These are phyloP conservation scores for Solanum chilense DNA, from an alignment of 257 asterid genomes.

Conservation along the genomic window DNA sequence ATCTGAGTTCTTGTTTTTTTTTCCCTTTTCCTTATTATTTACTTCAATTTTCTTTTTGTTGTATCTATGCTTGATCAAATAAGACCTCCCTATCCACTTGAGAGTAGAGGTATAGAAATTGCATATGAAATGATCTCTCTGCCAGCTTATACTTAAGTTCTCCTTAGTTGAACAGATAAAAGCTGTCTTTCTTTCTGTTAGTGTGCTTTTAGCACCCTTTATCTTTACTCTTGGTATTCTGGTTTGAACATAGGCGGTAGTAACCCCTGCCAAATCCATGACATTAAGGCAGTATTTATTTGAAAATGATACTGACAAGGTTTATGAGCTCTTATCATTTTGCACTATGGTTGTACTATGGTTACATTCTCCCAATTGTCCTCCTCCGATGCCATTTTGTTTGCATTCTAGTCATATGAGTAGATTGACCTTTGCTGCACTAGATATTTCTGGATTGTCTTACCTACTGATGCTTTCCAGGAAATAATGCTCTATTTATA, in stretches of 20 bases:
- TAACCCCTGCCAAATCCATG: background rate
- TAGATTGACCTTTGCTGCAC: background rate
- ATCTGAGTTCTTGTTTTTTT: background rate
- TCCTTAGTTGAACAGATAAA: background rate
- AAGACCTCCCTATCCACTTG: background rate
- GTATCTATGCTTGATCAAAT: background rate
- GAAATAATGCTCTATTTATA: conserved; percentile 34
- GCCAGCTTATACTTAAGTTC: background rate
- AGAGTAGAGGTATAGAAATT: background rate
- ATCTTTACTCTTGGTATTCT: background rate
- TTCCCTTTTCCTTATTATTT: background rate
- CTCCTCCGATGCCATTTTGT: background rate
- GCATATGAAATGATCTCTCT: background rate
- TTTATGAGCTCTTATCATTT: background rate
- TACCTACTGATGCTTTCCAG: conserved; percentile 4
- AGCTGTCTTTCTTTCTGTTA: background rate
- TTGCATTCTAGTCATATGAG: background rate
- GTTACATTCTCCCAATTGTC: background rate
- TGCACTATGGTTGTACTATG: background rate
- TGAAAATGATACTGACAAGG: background rate
- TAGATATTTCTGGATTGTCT: background rate
- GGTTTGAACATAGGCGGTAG: background rate
- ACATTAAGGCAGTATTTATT: background rate
- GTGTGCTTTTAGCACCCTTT: background rate
- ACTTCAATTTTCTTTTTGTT: background rate